Percentiles rank a stretch among this genome's conserved stretches.
These are phyloP conservation scores for Linum trigynum DNA, from an alignment of 345 rosid genomes.

Conservation along the genomic window DNA sequence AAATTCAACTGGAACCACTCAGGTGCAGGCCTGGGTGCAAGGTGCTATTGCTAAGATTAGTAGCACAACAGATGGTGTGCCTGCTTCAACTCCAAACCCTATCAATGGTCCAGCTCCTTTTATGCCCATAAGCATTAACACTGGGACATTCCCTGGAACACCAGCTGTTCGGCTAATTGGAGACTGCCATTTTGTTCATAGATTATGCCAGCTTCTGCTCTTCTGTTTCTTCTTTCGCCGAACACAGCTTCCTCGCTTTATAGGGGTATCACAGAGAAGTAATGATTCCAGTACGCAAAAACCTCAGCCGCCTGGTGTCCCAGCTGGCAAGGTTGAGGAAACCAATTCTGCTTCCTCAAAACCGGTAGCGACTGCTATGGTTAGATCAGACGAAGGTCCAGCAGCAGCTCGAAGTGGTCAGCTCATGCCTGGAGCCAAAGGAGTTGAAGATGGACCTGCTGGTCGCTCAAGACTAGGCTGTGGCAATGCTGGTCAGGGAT, in stretches of 20 bases:
- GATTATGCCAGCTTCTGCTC: conserved; percentile 90
- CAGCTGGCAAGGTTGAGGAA: conserved; percentile 67
- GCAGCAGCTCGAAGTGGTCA: conserved; percentile 51
- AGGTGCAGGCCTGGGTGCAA: conserved; percentile 98
- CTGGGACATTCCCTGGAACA: conserved; percentile 99
- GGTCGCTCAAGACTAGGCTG: conserved; percentile 68
- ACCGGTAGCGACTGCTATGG: conserved; percentile 39
- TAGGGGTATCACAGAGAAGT: conserved; percentile 43
- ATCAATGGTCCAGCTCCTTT: conserved; percentile 73
- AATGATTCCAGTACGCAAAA: conserved; percentile 63
- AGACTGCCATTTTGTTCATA: conserved; percentile 97
- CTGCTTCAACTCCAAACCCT: conserved; percentile 56
- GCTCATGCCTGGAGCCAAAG: conserved; percentile 58
- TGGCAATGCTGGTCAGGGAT: conserved; percentile 99
- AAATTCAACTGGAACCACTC: conserved; percentile 86
- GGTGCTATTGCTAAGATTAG: conserved; percentile 98
- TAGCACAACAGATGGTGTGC: conserved; percentile 64
- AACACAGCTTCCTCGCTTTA: conserved; percentile 50
- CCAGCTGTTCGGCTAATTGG: conserved; percentile 99
- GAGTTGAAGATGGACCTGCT: conserved; percentile 69
- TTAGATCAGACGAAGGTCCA: conserved; percentile 65
- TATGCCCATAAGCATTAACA: conserved; percentile 97
- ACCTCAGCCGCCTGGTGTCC: conserved; percentile 50
- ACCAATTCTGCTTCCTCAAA: conserved; percentile 49
- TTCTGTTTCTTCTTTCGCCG: conserved; percentile 89